Percentiles rank a stretch among this genome's conserved stretches.
phyloP scores from a whole-genome alignment of 306 rosid genomes.

The Canavalia ensiformis region DNA sequence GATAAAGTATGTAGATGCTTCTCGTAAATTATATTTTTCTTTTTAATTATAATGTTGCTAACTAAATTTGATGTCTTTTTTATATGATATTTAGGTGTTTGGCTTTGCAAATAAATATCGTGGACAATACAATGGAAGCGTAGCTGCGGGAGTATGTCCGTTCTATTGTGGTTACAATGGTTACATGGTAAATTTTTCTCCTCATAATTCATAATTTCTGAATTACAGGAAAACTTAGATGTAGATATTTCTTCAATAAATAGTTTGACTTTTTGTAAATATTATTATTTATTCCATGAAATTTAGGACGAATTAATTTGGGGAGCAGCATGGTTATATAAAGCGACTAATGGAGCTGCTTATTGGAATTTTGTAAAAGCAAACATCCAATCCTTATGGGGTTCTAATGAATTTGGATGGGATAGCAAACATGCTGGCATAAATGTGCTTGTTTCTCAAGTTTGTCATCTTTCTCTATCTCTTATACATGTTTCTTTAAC shows the following conservation, averaged over 20 bases:
- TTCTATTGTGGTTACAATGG: constrained; percentile 59
- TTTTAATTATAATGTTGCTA: background rate
- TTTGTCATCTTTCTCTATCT: background rate
- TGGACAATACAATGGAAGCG: constrained; percentile 54
- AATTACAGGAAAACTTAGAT: too few relatives aligned
- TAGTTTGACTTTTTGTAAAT: too few relatives aligned
- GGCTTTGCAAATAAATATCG: constrained; percentile 57
- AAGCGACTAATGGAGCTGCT: constrained; percentile 26
- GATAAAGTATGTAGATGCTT: too few relatives aligned
- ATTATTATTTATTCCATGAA: background rate
- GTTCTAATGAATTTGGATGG: constrained; percentile 63
- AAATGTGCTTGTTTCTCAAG: constrained; percentile 64
- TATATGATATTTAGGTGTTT: constrained; percentile 50
- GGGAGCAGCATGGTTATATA: constrained; percentile 68
- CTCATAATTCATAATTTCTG: background rate
- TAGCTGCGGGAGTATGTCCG: constrained; percentile 54
- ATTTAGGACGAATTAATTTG: constrained; percentile 66
- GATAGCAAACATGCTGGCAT: constrained; percentile 62
- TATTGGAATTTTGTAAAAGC: constrained; percentile 52
- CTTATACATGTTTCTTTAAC: background rate
- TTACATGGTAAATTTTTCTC: constrained; percentile 55
- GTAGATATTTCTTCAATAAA: too few relatives aligned
- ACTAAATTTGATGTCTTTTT: background rate
- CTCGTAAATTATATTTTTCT: too few relatives aligned
- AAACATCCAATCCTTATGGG: constrained; percentile 28